These are phyloP conservation scores for Mortierella hygrophila DNA, from an alignment of 192 early-diverging fungal species.

Conservation along the genomic window DNA sequence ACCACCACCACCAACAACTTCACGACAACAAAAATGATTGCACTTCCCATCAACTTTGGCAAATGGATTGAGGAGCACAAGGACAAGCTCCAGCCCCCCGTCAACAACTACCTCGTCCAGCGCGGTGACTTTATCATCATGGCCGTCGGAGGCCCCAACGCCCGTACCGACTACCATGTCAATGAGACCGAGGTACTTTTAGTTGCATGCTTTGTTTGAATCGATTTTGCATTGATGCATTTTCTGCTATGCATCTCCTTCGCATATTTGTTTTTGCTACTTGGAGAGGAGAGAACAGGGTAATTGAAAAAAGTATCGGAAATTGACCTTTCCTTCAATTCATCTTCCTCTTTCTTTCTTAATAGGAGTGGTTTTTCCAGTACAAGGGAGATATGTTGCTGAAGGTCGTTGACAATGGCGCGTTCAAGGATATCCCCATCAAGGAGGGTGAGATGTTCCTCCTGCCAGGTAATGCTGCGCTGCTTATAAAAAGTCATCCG, in stretches of 20 bases:
- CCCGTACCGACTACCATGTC: constrained; percentile 96
- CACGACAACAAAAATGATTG: constrained; percentile 56
- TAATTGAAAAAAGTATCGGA: constrained; percentile 9
- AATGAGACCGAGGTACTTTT: constrained; percentile 90
- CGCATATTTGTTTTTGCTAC: background rate
- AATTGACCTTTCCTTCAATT: background rate
- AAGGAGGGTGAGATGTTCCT: constrained; percentile 97
- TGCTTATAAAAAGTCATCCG: background rate
- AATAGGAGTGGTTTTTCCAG: constrained; percentile 96
- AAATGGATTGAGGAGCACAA: constrained; percentile 88
- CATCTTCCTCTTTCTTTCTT: background rate
- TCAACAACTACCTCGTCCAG: constrained; percentile 92
- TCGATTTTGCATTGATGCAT: background rate
- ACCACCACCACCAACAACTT: background rate
- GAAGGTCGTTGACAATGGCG: constrained; percentile 83
- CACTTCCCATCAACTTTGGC: constrained; percentile 89
- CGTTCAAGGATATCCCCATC: constrained; percentile 88
- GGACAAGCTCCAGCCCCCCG: constrained; percentile 91
- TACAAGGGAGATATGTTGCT: constrained; percentile 94
- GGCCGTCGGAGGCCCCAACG: constrained; percentile 95
- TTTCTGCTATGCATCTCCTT: background rate
- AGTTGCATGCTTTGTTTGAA: background rate
- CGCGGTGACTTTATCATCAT: constrained; percentile 90
- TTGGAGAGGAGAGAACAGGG: background rate
- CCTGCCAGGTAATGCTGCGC: constrained; percentile 75